Conservation (phyloP, 345 rosid genomes). For the Gossypium mustelinum region DNA sequence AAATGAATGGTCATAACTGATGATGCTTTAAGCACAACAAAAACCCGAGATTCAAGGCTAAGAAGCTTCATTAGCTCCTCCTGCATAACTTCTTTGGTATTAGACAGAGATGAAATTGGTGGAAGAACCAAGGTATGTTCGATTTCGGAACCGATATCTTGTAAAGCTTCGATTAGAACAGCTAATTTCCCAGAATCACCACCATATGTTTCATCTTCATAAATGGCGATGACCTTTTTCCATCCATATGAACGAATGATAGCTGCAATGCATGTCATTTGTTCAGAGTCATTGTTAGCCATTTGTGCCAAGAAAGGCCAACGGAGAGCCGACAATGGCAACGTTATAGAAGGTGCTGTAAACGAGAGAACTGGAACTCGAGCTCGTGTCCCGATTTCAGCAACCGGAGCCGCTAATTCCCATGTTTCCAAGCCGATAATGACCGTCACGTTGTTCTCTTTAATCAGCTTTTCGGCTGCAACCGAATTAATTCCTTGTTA, state of each 20-base stretch:
- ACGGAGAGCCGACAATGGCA: slow-evolving; percentile 20
- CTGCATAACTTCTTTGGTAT: slow-evolving; percentile 20
- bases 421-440: slow-evolving; percentile 48
- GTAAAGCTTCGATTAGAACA: slow-evolving; percentile 30
- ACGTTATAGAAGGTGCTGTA: slow-evolving; percentile 25
- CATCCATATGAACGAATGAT: slow-evolving; percentile 30
- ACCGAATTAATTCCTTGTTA: neutral
- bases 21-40: slow-evolving; percentile 42
- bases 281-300: slow-evolving; percentile 25
- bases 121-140: slow-evolving; percentile 40
- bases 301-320: slow-evolving; percentile 41
- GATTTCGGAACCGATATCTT: slow-evolving; percentile 26
- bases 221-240: slow-evolving; percentile 32
- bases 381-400: slow-evolving; percentile 28
- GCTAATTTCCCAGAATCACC: slow-evolving; percentile 25
- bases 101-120: slow-evolving; percentile 23
- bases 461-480: slow-evolving; percentile 38
- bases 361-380: slow-evolving; percentile 43
- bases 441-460: slow-evolving; percentile 31
- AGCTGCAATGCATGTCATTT: slow-evolving; percentile 37
- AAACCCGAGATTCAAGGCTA: slow-evolving; percentile 29
- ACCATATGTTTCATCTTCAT: slow-evolving; percentile 34
- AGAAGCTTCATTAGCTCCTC: slow-evolving; percentile 26
- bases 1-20: slow-evolving; percentile 25
- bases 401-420: slow-evolving; percentile 42